Conservation (phyloP, 2,329 filamentous ascomycete genomes). For the Huntiella decipiens region DNA sequence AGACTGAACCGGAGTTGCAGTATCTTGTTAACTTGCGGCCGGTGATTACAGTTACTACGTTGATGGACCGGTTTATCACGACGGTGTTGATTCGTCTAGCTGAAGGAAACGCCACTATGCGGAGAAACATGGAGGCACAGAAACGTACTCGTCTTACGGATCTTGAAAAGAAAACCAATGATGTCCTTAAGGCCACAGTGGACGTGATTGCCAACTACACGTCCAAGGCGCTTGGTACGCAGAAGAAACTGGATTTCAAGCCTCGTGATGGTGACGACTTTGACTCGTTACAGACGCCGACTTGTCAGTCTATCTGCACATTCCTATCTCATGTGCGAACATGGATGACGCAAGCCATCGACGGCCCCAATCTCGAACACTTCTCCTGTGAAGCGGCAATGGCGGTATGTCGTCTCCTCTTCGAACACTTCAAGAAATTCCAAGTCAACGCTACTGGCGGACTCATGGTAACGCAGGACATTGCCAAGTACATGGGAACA, state of each 20-base stretch:
- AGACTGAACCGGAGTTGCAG: slow-evolving; percentile 68
- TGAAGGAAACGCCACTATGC: slow-evolving; percentile 73
- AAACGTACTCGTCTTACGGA: slow-evolving; percentile 52
- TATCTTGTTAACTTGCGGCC: slow-evolving; percentile 65
- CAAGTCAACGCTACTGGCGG: slow-evolving; percentile 83
- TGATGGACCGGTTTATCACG: slow-evolving; percentile 83
- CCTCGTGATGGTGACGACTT: slow-evolving; percentile 58
- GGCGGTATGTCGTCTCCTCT: slow-evolving; percentile 55
- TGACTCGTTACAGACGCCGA: slow-evolving; percentile 68
- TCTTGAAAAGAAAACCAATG: slow-evolving; percentile 68
- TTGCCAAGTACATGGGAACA: slow-evolving; percentile 78
- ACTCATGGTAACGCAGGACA: slow-evolving; percentile 89
- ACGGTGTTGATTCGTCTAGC: slow-evolving; percentile 82
- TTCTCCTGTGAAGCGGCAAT: slow-evolving; percentile 73
- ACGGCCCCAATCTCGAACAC: slow-evolving; percentile 64
- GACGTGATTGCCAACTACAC: slow-evolving; percentile 61
- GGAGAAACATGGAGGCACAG: slow-evolving; percentile 74
- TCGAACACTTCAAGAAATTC: slow-evolving; percentile 91
- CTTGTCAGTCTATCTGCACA: slow-evolving; percentile 60
- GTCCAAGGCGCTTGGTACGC: slow-evolving; percentile 48
- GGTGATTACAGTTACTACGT: slow-evolving; percentile 72
- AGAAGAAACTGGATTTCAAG: slow-evolving; percentile 79
- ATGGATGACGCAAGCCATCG: slow-evolving; percentile 48
- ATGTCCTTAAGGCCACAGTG: slow-evolving; percentile 35
- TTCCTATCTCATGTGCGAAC: slow-evolving; percentile 56